Evolutionary conservation across 1,284 basidiomycete genomes (phyloP).

Genomic region (Fomitiporia mediterranea): DNA sequence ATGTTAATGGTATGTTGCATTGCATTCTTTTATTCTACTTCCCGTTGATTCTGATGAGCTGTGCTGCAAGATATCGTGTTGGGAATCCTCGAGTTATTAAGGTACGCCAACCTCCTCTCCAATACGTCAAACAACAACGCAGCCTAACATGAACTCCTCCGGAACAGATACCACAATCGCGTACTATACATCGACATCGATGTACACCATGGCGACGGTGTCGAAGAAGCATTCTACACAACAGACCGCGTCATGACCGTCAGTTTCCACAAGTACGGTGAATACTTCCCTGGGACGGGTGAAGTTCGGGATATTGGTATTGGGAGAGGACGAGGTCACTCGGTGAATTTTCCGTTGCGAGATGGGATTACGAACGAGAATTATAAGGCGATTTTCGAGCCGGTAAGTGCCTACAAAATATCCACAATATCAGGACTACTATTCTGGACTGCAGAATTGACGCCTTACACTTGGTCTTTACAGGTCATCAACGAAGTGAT

Average conservation of each 20-base stretch:
- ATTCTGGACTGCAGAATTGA: not conserved
- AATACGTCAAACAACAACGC: not conserved
- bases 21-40: not conserved
- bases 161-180: slow-evolving; percentile 79
- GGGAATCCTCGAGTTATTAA: slow-evolving; percentile 90
- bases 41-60: not conserved
- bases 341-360: slow-evolving; percentile 91
- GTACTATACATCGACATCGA: slow-evolving; percentile 99
- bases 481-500: slow-evolving; percentile 94
- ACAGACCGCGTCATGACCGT: slow-evolving; percentile 99
- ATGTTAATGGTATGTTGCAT: slow-evolving; percentile 77
- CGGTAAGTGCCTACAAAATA: slow-evolving; percentile 54
- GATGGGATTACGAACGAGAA: slow-evolving; percentile 96
- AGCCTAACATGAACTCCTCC: slow-evolving; percentile 8
- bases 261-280: slow-evolving; percentile 98
- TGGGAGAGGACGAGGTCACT: slow-evolving; percentile 88
- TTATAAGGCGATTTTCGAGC: slow-evolving; percentile 94
- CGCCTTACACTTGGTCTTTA: not conserved
- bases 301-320: slow-evolving; percentile 93
- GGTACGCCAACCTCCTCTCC: slow-evolving; percentile 40
- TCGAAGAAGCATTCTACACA: slow-evolving; percentile 99
- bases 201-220: slow-evolving; percentile 98
- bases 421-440: not conserved
- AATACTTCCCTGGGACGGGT: slow-evolving; percentile 98
- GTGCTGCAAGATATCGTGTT: slow-evolving; percentile 83